These are phyloP conservation scores for Candida frijolesensis DNA, from an alignment of 1,139 yeast genomes.

Conservation along the genomic window DNA sequence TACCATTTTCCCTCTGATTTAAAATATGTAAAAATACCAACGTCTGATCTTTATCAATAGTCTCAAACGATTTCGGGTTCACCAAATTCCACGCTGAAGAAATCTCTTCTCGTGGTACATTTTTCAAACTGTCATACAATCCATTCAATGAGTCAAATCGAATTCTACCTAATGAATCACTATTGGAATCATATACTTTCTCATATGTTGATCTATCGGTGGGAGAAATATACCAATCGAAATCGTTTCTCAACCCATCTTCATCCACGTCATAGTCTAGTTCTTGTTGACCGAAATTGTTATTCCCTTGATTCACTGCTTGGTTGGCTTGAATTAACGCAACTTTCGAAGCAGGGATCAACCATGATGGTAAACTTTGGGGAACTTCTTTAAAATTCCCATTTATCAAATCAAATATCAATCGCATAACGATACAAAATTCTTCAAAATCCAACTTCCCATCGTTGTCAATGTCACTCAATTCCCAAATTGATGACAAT, in stretches of 20 bases:
- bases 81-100: constrained; percentile 94
- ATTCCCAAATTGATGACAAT: constrained; percentile 83
- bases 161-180: constrained; percentile 83
- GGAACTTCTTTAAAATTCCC: constrained; percentile 71
- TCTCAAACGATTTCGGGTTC: constrained; percentile 82
- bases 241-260: constrained; percentile 65
- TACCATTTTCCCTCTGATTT: constrained; percentile 87
- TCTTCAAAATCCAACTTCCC: constrained; percentile 94
- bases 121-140: constrained; percentile 65
- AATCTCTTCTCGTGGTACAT: constrained; percentile 84
- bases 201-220: constrained; percentile 79
- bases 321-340: constrained; percentile 80
- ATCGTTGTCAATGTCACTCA: constrained; percentile 91
- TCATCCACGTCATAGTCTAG: constrained; percentile 39
- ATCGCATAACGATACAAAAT: constrained; percentile 95
- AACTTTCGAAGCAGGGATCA: constrained; percentile 85
- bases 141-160: constrained; percentile 70
- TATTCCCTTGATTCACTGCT: constrained; percentile 51
- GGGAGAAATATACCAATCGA: constrained; percentile 97
- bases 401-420: constrained; percentile 87
- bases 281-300: constrained; percentile 33
- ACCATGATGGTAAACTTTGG: constrained; percentile 78
- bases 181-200: constrained; percentile 70
- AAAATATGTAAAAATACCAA: constrained; percentile 86
- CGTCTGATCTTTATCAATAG: constrained; percentile 92